Base-by-base conservation (phyloP, 2,329 filamentous ascomycete species). In the Penicillium sp. region DNA sequence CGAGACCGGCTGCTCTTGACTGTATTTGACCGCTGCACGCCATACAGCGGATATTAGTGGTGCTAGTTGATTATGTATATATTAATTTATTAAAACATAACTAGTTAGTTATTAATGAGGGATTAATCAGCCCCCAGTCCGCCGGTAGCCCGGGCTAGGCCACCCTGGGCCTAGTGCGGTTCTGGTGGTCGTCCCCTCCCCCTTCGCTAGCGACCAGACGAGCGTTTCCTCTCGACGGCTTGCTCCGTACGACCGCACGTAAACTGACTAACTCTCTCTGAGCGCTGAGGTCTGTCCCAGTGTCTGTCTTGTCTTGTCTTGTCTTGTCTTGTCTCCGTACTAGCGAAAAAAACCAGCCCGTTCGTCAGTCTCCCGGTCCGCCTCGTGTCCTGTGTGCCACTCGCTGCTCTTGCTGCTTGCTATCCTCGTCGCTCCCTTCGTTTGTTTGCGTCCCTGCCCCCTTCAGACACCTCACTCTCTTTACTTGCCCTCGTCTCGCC, bases 401-500 rank as follows among this genome's bases (percentile, higher is more conserved):
- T 40, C 14, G 24, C 33, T 45, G 14, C 28, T 21, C 11, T 26
- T 48, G 30, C 45, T 43, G n/a, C n/a, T n/a, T 16, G 20, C 45
- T 45, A 47, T 43, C 47, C 7, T 38, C 46, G 45, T 49, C 56
- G 51, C 56, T 52, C 52, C 38, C 52, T 55, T 51, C 33, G n/a
- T 48, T 53, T n/a, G n/a, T n/a, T 26, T 42, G 42, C 52, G 45
- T 48, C 52, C 52, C 52, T 48, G 52, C 52, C 45, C 33, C 45
- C 52, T 30, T 53, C 47, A 56, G 47, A 50, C 54, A 55, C 23
- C 52, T 48, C 33, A 47, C 46, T 55, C 43, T 55, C 33, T 47
- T 48, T 48, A 48, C 46, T 40, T 47, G 38, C 18, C 40, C 43
- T 55, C 12, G 43, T 54, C 52, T 47, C 52, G 26, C 52, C 28